These are phyloP conservation scores for Apostasia shenzhenica DNA, from an alignment of 106 monocot species.

Conservation along the genomic window DNA sequence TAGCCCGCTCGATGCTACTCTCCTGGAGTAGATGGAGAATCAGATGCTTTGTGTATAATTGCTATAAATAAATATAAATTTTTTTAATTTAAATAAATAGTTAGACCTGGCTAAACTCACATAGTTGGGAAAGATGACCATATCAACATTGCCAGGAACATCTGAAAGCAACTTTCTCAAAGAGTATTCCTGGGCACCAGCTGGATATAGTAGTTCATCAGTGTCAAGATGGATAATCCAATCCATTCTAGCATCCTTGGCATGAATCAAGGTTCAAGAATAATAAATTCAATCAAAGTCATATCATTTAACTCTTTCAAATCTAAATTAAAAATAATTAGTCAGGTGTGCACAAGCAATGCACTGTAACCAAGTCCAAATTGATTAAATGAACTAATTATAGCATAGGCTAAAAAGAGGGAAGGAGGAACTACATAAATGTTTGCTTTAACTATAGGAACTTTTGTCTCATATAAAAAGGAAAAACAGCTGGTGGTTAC, in stretches of 20 bases:
- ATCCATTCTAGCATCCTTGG: conserved; percentile 66
- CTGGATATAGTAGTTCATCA: conserved; percentile 82
- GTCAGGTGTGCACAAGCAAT: too few relatives aligned
- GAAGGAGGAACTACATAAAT: too few relatives aligned
- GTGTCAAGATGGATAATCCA: conserved; percentile 96
- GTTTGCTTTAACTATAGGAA: too few relatives aligned
- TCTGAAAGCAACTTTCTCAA: conserved; percentile 65
- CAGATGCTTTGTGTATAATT: not conserved
- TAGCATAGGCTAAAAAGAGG: too few relatives aligned
- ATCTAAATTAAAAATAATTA: too few relatives aligned
- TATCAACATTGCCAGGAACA: conserved; percentile 80
- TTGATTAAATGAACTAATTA: too few relatives aligned
- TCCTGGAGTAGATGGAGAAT: conserved; percentile 38
- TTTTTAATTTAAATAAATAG: not conserved
- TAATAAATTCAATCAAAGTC: not conserved
- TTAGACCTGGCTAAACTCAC: conserved; percentile 27
- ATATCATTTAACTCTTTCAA: not conserved
- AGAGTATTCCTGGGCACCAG: conserved; percentile 70
- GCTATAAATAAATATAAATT: not conserved
- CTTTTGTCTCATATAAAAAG: too few relatives aligned
- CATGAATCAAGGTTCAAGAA: not conserved
- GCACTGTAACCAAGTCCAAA: too few relatives aligned
- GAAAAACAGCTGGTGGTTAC: too few relatives aligned
- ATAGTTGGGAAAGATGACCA: conserved; percentile 95
- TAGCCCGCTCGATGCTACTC: conserved; percentile 79